Conservation (phyloP, 1,284 basidiomycete species). For the Vanrija pseudolonga region DNA sequence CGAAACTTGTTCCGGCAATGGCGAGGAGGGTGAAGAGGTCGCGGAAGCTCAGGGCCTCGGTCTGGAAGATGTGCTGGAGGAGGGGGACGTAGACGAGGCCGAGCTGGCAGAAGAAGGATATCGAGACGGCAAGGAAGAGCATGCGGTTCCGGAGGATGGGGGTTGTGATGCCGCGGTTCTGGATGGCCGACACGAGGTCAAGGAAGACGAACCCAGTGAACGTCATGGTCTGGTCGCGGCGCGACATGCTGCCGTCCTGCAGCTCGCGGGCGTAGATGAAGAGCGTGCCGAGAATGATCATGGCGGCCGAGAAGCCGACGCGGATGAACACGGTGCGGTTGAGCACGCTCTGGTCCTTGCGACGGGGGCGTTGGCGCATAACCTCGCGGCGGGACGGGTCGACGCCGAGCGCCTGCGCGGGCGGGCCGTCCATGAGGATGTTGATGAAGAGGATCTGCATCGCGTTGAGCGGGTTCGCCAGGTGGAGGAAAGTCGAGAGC, state of each 20-base stretch:
- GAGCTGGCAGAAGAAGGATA: slow-evolving; percentile 78
- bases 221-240: slow-evolving; percentile 89
- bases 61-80: slow-evolving; percentile 91
- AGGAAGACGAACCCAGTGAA: slow-evolving; percentile 97
- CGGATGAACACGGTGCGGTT: slow-evolving; percentile 67
- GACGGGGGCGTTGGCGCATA: slow-evolving; percentile 82
- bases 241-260: slow-evolving; percentile 72
- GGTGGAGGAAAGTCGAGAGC: slow-evolving; percentile 79
- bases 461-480: slow-evolving; percentile 90
- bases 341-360: slow-evolving; percentile 84
- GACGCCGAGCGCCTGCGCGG: slow-evolving; percentile 91
- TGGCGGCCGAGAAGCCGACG: slow-evolving; percentile 82
- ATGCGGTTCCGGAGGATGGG: slow-evolving; percentile 77
- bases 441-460: slow-evolving; percentile 99
- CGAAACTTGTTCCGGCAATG: slow-evolving; percentile 67
- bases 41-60: slow-evolving; percentile 64
- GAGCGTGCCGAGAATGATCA: slow-evolving; percentile 84
- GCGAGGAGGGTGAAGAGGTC: slow-evolving; percentile 71
- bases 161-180: slow-evolving; percentile 85
- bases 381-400: slow-evolving; percentile 89
- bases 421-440: slow-evolving; percentile 98
- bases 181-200: slow-evolving; percentile 88
- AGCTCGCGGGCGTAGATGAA: slow-evolving; percentile 82
- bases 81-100: slow-evolving; percentile 83
- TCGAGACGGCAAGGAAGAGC: slow-evolving; percentile 78